Base-by-base conservation (phyloP, 2,329 filamentous ascomycete genomes). In the Sarocladiaceae sp. region DNA sequence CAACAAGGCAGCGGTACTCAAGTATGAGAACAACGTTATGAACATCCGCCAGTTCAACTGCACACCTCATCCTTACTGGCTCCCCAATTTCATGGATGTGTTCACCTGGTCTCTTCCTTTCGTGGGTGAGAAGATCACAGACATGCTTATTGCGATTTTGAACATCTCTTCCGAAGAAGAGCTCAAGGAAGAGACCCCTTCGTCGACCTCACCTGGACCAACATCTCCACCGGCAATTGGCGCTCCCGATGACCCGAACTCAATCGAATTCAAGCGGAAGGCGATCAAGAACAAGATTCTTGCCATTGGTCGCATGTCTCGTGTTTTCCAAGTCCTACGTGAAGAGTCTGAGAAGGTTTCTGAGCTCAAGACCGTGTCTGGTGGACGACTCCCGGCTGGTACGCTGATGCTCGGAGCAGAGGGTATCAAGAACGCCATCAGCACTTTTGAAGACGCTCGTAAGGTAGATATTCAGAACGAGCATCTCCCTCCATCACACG, bases 11-110 rank as follows among this genome's bases (percentile, higher is more conserved):
- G 94, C 94, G 1, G 94, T 99, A 36, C 78, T 99, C 63, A 99
- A 99, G 75, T 99, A 99, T 69, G 94, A 99, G 75, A 99, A 99
- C 73, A 99, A 99, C 66, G 94, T 99, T 56, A 99, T 99, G 94
- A 99, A 99, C 77, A 99, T 99, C 66, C 84, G 94, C 54, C 94
- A 99, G 71, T 99, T 99, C 77, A 99, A 99, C 79, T 99, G 93
- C 81, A 97, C 94, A 20, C 94, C 94, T 29, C 94, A 99, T 70
- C 94, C 94, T 6, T 99, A 99, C 78, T 99, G 94, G 94, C 82
- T 99, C 47, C 94, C 94, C 52, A 99, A 99, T 76, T 99, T 99
- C 68, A 99, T 99, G 94, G 94, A 99, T 65, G 94, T 99, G 57
- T 99, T 99, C 68, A 99, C 94, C n/a, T 99, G 94, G 94, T 99